Conservation (phyloP, 257 asterid species). For the Verbena officinalis region DNA sequence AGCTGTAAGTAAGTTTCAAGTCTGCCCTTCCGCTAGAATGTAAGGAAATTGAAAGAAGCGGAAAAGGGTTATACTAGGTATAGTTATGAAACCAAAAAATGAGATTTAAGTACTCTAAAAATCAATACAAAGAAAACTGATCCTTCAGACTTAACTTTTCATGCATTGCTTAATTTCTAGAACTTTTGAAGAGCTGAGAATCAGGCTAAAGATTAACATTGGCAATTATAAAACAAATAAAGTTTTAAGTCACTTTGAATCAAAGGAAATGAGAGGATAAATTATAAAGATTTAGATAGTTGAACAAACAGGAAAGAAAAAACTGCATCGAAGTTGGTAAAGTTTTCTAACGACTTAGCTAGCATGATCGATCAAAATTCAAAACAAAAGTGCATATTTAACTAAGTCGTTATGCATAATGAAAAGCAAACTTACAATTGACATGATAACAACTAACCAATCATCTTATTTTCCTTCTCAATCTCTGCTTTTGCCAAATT, state of each 20-base stretch:
- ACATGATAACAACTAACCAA: conserved; percentile 27
- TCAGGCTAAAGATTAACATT: not conserved
- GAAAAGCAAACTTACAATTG: conserved; percentile 28
- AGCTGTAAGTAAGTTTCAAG: no score
- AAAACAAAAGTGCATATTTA: not conserved
- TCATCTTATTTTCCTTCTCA: not conserved
- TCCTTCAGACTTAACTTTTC: no score
- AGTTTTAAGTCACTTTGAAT: not conserved
- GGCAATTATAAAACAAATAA: not conserved
- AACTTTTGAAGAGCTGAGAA: not conserved
- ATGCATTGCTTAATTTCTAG: not conserved
- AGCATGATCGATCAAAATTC: not conserved
- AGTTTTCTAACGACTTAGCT: conserved; percentile 33
- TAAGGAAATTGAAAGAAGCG: no score
- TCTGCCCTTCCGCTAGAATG: no score
- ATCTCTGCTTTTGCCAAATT: not conserved
- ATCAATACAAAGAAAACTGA: no score
- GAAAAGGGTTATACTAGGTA: no score
- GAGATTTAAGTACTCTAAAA: no score
- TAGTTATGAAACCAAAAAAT: no score
- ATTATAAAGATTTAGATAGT: conserved; percentile 28
- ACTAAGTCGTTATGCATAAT: conserved; percentile 18
- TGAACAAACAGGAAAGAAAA: conserved; percentile 35
- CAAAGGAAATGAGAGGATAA: not conserved
- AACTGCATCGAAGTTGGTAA: conserved; percentile 28